Evolutionary conservation across 345 rosid species (phyloP).

Genomic region (Garcia nutans): DNA sequence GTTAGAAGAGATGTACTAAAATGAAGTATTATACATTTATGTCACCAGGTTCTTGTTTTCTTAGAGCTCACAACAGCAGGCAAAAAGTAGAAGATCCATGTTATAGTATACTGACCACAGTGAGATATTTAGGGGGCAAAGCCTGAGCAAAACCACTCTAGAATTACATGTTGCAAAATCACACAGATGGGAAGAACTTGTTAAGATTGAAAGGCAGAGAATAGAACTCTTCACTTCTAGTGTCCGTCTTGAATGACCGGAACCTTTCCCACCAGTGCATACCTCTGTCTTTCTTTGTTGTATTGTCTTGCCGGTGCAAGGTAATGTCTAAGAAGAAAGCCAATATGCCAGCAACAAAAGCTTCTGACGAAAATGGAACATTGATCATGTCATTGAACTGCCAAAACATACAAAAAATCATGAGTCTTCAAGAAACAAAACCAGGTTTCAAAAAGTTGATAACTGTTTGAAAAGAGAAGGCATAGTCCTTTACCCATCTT

Average conservation of each 20-base stretch:
- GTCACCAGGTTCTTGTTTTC: slow-evolving; percentile 12
- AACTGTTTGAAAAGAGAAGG: background rate
- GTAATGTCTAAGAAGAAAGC: slow-evolving; percentile 71
- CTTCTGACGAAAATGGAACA: slow-evolving; percentile 83
- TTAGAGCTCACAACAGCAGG: slow-evolving; percentile 5
- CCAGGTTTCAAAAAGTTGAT: background rate
- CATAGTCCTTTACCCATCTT: slow-evolving; percentile 29
- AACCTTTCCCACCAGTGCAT: slow-evolving; percentile 91
- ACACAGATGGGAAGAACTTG: slow-evolving; percentile 92
- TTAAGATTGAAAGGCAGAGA: slow-evolving; percentile 88
- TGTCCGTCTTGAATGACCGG: slow-evolving; percentile 78
- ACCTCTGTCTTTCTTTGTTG: slow-evolving; percentile 73
- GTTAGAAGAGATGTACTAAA: background rate
- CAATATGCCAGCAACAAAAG: slow-evolving; percentile 76
- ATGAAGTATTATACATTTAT: slow-evolving; percentile 2
- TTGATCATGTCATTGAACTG: slow-evolving; percentile 99
- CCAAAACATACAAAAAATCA: slow-evolving; percentile 16
- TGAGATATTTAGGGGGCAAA: background rate
- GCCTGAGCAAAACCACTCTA: background rate
- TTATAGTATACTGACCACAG: background rate
- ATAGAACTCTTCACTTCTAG: slow-evolving; percentile 94
- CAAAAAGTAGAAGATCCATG: slow-evolving; percentile 1
- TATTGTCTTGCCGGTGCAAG: slow-evolving; percentile 53
- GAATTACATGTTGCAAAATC: slow-evolving; percentile 27
- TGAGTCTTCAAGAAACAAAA: background rate